Percentiles rank a stretch among this genome's conserved stretches.
Evolutionary conservation across 1,139 yeast genomes (phyloP).

Genomic region (Saccharomyces hybrid): DNA sequence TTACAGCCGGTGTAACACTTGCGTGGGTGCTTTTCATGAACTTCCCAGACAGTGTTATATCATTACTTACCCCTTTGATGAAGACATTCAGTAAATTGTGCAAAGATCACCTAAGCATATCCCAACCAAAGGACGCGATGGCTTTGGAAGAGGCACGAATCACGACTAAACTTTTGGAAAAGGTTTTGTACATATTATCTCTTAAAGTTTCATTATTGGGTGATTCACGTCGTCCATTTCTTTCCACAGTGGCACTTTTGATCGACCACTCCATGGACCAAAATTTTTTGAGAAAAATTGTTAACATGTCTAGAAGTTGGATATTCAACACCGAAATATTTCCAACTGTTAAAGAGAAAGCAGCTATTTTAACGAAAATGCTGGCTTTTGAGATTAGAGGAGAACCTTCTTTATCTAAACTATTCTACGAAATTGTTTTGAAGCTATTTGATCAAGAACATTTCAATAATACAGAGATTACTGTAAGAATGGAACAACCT

Average conservation of each 20-base stretch:
- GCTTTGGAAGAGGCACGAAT: slow-evolving; percentile 57
- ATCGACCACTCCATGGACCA: slow-evolving; percentile 84
- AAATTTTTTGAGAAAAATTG: slow-evolving; percentile 64
- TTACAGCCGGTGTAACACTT: slow-evolving; percentile 84
- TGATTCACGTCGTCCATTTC: slow-evolving; percentile 84
- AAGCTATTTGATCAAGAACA: slow-evolving; percentile 81
- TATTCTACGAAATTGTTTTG: slow-evolving; percentile 78
- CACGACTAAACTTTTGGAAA: slow-evolving; percentile 68
- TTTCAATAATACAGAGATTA: slow-evolving; percentile 77
- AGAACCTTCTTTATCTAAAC: slow-evolving; percentile 69
- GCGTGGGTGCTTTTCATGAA: slow-evolving; percentile 76
- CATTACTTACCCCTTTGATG: slow-evolving; percentile 68
- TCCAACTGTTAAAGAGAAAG: slow-evolving; percentile 94
- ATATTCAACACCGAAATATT: slow-evolving; percentile 81
- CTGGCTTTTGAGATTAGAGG: slow-evolving; percentile 86
- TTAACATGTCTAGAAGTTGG: slow-evolving; percentile 79
- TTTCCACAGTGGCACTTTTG: slow-evolving; percentile 79
- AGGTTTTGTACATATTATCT: slow-evolving; percentile 69
- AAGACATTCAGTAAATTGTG: slow-evolving; percentile 82
- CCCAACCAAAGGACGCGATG: slow-evolving; percentile 38
- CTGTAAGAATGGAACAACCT: slow-evolving; percentile 95
- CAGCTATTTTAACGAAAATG: slow-evolving; percentile 91
- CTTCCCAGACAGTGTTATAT: slow-evolving; percentile 66
- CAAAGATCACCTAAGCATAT: slow-evolving; percentile 76
- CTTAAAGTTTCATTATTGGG: slow-evolving; percentile 78